A percentile compares a stretch with the other conserved stretches of the same genome.
Conservation (phyloP, 495 filamentous ascomycete species). For the Platismatia glauca region DNA sequence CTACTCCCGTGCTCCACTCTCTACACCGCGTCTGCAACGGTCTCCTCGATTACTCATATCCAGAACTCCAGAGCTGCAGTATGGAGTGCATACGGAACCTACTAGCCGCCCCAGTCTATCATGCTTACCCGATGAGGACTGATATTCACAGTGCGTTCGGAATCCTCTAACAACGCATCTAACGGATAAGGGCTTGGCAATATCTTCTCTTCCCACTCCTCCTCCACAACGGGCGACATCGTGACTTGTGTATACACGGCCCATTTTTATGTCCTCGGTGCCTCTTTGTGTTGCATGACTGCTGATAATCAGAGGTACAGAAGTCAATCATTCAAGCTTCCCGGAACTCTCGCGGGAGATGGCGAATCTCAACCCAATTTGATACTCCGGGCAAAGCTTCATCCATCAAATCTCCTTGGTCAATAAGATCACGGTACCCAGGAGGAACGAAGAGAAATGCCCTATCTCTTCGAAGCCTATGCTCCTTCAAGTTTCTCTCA, state of each 20-base stretch:
- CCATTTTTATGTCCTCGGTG: background rate
- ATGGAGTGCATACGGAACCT: background rate
- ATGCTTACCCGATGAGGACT: background rate
- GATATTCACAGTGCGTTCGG: background rate
- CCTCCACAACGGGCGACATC: background rate
- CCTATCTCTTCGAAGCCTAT: background rate
- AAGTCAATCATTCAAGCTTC: slow-evolving; percentile 2
- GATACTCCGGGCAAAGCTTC: background rate
- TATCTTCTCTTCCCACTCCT: background rate
- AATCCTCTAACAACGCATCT: background rate
- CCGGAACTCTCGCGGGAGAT: slow-evolving; percentile 14
- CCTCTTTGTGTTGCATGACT: background rate
- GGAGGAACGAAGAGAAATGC: too few species aligned
- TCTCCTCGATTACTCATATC: background rate
- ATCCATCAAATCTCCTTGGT: background rate
- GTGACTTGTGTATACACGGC: background rate
- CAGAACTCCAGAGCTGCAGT: background rate
- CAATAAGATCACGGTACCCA: background rate
- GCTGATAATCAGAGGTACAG: background rate
- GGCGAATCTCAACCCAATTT: slow-evolving; percentile 14
- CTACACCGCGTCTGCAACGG: background rate
- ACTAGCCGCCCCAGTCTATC: slow-evolving; percentile 1
- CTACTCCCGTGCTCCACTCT: too few species aligned
- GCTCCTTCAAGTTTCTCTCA: background rate
- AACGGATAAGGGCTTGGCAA: background rate